phyloP scores from a whole-genome alignment of 805 yeast genomes.

The Saturnispora sekii region DNA sequence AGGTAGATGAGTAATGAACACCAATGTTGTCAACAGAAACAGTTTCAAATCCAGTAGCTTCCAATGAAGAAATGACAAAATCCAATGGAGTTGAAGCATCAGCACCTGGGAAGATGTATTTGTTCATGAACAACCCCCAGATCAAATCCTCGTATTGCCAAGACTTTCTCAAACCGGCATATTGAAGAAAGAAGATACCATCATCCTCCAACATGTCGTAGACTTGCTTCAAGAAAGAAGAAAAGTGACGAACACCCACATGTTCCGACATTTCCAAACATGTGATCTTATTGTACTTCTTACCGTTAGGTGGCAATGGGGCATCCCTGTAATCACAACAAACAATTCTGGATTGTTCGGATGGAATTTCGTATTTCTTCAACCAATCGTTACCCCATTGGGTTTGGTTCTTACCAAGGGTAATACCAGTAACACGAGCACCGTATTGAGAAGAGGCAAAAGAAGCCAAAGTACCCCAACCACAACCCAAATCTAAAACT shows the following conservation, averaged over 20 bases:
- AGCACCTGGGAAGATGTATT: constrained; percentile 94
- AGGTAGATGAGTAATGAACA: constrained; percentile 83
- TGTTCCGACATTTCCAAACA: constrained; percentile 95
- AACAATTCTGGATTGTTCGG: constrained; percentile 63
- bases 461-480: constrained; percentile 91
- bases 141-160: constrained; percentile 93
- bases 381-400: constrained; percentile 75
- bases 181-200: constrained; percentile 79
- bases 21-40: constrained; percentile 81
- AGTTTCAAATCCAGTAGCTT: constrained; percentile 79
- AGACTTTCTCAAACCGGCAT: constrained; percentile 80
- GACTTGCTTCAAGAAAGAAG: constrained; percentile 67
- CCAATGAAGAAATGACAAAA: constrained; percentile 67
- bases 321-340: constrained; percentile 89
- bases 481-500: constrained; percentile 83
- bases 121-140: constrained; percentile 96
- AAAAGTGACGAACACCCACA: constrained; percentile 82
- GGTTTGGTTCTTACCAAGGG: constrained; percentile 86
- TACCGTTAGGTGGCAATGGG: constrained; percentile 56
- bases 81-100: constrained; percentile 93
- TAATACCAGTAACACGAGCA: constrained; percentile 81
- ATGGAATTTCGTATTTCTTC: constrained; percentile 54
- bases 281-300: constrained; percentile 71
- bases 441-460: constrained; percentile 76
- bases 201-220: constrained; percentile 85